A percentile compares a stretch with the other conserved stretches of the same genome.
Evolutionary conservation across 495 filamentous ascomycete genomes (phyloP).

Genomic region (Amphirosellinia nigrospora): DNA sequence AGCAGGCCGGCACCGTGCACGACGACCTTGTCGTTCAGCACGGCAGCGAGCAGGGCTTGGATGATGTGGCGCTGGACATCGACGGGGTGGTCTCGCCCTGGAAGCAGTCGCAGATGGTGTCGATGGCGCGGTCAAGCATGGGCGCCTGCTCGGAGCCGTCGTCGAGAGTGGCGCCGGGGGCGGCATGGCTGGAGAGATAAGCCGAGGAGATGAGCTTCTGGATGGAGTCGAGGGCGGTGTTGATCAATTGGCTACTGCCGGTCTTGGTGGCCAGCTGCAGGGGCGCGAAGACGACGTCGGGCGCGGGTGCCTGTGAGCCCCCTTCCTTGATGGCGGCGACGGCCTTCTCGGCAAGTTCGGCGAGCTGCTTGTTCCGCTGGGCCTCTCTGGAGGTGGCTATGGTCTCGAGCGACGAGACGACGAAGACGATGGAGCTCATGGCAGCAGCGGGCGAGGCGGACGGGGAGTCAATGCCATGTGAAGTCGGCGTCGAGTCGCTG

Average conservation of each 20-base stretch:
- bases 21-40: conserved; percentile 96
- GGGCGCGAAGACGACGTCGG: conserved; percentile 89
- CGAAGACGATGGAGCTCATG: conserved; percentile 93
- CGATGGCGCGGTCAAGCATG: conserved; percentile 95
- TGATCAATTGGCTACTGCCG: conserved; percentile 80
- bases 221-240: conserved; percentile 94
- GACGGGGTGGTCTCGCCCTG: conserved; percentile 90
- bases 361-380: conserved; percentile 76
- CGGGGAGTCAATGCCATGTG: conserved; percentile 48
- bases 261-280: conserved; percentile 86
- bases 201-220: conserved; percentile 98
- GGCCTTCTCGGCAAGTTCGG: conserved; percentile 79
- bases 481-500: conserved; percentile 25
- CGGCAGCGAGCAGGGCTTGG: conserved; percentile 92
- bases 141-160: conserved; percentile 58
- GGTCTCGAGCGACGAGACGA: conserved; percentile 87
- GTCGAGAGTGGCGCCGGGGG: conserved; percentile 45
- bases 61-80: conserved; percentile 98
- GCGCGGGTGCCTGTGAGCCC: conserved; percentile 73
- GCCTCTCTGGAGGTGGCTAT: conserved; percentile 91
- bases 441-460: conserved; percentile 59
- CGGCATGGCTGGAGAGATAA: conserved; percentile 83
- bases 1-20: conserved; percentile 96
- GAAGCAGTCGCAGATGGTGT: conserved; percentile 99
- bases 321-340: conserved; percentile 80